Base-by-base conservation (phyloP, 2,329 filamentous ascomycete genomes). In the Colletotrichum sansevieriae region DNA sequence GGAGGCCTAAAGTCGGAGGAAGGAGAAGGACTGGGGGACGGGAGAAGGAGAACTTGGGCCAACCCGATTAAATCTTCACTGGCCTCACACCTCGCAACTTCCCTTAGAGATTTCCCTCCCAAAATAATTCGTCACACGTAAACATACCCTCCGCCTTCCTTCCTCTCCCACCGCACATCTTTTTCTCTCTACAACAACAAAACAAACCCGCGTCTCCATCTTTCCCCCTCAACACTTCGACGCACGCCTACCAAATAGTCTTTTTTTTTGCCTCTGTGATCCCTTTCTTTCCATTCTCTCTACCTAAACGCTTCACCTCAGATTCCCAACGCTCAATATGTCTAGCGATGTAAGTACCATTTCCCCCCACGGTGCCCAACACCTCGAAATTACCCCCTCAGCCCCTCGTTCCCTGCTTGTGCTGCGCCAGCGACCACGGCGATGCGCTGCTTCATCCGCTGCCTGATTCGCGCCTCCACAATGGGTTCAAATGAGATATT, bases 61-160 rank as follows among this genome's bases (percentile, higher is more conserved):
- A 68, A 58, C 63, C 62, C 58, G 64, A 68, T 68, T 70, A 70
- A 70, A 68, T 70, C 67, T 70, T 70, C 67, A 70, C 52, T 58
- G 57, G 57, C 57, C 35, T 54, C 49, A 29, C 49, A 54, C 49
- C 64, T 67, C 52, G 63, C 63, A 70, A 68, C 67, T 70, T 68
- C 63, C 67, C 64, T 63, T 61, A 49, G 54, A 65, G 44, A 57
- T 41, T 43, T 54, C 62, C 59, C 64, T 63, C 67, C 67, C 63
- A 70, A 63, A 70, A 70, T 66, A 66, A 67, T 68, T 70, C 67
- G 67, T 70, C 67, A 70, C 67, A 70, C 67, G 64, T 70, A 70
- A 70, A 70, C 67, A 70, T 56, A 63, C 67, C 64, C 57, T 57
- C 63, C 37, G 41, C 64, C 64, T 67, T 63, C 57, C 64, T 41